phyloP scores from a whole-genome alignment of 202 grass and related monocot species.

The Digitaria exilis region DNA sequence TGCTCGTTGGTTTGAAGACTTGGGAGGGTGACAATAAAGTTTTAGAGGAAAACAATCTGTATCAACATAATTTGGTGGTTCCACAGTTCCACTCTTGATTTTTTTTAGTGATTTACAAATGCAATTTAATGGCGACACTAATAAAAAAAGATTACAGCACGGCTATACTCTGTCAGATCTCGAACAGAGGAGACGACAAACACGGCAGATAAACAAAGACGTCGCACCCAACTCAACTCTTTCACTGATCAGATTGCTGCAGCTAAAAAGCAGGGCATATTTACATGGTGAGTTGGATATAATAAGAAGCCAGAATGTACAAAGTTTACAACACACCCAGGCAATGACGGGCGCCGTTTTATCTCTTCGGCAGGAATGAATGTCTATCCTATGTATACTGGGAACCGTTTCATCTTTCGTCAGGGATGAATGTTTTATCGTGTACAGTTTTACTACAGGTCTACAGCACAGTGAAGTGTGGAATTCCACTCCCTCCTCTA shows the following conservation, averaged over 20 bases:
- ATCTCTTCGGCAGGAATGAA: slow-evolving; percentile 31
- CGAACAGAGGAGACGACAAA: background rate
- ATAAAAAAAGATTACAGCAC: background rate
- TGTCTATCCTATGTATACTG: background rate
- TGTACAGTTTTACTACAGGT: background rate
- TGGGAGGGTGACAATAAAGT: background rate
- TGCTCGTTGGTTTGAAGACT: background rate
- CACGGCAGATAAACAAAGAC: background rate
- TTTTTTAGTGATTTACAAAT: background rate
- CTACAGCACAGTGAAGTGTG: slow-evolving; percentile 4
- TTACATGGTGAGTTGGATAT: slow-evolving; percentile 5
- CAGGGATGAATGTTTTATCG: too few species aligned
- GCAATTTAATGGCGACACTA: background rate
- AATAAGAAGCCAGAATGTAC: background rate
- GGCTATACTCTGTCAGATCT: background rate
- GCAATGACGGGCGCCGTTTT: slow-evolving; percentile 11
- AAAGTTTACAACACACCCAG: background rate
- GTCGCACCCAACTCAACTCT: background rate
- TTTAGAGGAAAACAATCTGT: background rate
- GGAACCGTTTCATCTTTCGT: too few species aligned
- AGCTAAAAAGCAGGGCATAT: background rate
- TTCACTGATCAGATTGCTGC: background rate
- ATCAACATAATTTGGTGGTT: background rate
- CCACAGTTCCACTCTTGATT: background rate
- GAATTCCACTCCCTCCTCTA: background rate